phyloP scores from a whole-genome alignment of 441 rosid species.

The Croton setiger region DNA sequence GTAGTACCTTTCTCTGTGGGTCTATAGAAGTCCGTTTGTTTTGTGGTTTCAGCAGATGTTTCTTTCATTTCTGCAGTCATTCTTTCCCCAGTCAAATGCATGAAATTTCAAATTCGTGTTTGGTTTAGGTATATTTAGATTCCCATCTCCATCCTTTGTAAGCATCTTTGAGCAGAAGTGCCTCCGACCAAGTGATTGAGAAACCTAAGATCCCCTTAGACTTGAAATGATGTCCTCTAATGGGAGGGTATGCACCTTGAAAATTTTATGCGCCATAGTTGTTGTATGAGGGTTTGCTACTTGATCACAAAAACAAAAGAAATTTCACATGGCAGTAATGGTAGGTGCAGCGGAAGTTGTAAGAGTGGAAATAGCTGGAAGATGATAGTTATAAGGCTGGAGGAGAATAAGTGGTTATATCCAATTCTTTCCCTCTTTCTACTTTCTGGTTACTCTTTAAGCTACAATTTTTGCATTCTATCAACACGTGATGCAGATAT shows the following conservation, averaged over 20 bases:
- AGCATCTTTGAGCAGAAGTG: too few species aligned
- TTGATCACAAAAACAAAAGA: background rate
- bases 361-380: background rate
- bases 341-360: background rate
- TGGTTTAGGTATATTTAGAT: too few species aligned
- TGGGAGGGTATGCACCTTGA: too few species aligned
- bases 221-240: too few species aligned
- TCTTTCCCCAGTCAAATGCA: too few species aligned
- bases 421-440: background rate
- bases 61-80: too few species aligned
- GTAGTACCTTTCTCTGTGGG: background rate
- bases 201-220: too few species aligned
- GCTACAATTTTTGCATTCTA: background rate
- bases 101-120: too few species aligned
- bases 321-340: background rate
- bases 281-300: background rate
- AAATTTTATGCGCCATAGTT: background rate
- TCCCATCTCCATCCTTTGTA: too few species aligned
- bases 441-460: background rate
- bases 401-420: background rate
- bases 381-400: background rate
- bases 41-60: background rate
- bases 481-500: conserved; percentile 35
- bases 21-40: too few species aligned
- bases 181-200: too few species aligned